These are phyloP conservation scores for Ustilago loliicola DNA, from an alignment of 1,284 basidiomycete genomes.

Conservation along the genomic window DNA sequence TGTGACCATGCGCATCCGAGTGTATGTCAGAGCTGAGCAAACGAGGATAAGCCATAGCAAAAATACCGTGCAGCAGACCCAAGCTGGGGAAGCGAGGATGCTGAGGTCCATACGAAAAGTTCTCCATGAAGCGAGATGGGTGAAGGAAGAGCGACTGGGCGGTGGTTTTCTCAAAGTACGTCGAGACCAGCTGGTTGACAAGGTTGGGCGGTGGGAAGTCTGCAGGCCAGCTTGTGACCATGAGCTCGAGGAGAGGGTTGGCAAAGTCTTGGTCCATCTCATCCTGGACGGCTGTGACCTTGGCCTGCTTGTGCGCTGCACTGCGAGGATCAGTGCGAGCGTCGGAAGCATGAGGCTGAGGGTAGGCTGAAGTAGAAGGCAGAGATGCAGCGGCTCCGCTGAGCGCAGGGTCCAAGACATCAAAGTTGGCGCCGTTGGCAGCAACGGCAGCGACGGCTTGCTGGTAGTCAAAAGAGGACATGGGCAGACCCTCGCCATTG, in stretches of 20 bases:
- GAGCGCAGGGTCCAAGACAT: conserved; percentile 52
- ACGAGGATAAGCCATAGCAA: conserved; percentile 50
- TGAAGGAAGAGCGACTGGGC: conserved; percentile 53
- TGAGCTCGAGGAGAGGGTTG: conserved; percentile 52
- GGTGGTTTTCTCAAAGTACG: conserved; percentile 47
- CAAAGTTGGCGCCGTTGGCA: conserved; percentile 41
- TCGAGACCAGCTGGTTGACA: conserved; percentile 53
- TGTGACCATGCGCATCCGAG: conserved; percentile 16
- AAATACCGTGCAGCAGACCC: conserved; percentile 58
- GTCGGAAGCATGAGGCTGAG: conserved; percentile 29
- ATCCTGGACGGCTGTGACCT: conserved; percentile 44
- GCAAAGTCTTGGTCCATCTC: conserved; percentile 45
- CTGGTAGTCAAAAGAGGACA: conserved; percentile 42
- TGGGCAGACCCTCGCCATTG: conserved; percentile 22
- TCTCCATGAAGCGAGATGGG: conserved; percentile 52
- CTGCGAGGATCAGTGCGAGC: conserved; percentile 31
- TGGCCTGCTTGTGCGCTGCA: conserved; percentile 43
- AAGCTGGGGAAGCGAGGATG: conserved; percentile 54
- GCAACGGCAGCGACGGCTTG: conserved; percentile 45
- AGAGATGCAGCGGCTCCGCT: conserved; percentile 17
- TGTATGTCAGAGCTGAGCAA: conserved; percentile 28
- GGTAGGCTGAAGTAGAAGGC: conserved; percentile 12
- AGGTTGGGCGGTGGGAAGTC: conserved; percentile 59
- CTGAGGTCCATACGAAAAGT: conserved; percentile 49
- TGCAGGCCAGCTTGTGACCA: conserved; percentile 58